These are phyloP conservation scores for Melampsora americana DNA, from an alignment of 1,284 basidiomycete genomes.

Conservation along the genomic window DNA sequence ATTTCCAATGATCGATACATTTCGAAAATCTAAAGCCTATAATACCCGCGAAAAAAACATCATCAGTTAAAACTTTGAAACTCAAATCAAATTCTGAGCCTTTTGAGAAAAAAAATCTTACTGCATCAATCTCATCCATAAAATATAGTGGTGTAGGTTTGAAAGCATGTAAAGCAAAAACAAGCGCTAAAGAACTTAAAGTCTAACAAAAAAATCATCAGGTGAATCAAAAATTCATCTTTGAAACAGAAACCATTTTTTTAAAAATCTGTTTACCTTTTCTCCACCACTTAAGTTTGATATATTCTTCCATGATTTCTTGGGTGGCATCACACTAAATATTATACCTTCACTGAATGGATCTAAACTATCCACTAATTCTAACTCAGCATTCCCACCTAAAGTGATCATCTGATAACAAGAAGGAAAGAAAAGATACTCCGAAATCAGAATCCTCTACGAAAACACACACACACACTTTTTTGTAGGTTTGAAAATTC, in stretches of 20 bases:
- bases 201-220: conserved; percentile 62
- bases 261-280: conserved; percentile 61
- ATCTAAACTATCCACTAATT: conserved; percentile 95
- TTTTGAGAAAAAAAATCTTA: conserved; percentile 10
- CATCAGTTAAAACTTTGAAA: background rate
- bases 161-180: conserved; percentile 91
- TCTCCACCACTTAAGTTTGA: conserved; percentile 96
- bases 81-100: conserved; percentile 44
- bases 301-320: conserved; percentile 95
- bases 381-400: conserved; percentile 95
- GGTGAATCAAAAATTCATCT: conserved; percentile 39
- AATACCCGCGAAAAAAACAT: conserved; percentile 34
- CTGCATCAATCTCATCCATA: conserved; percentile 98
- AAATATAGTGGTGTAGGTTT: conserved; percentile 97
- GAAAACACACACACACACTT: too few species aligned
- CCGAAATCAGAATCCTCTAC: conserved; percentile 13
- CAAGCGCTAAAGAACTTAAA: conserved; percentile 87
- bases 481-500: too few species aligned
- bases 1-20: conserved; percentile 97
- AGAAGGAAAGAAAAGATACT: background rate
- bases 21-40: conserved; percentile 83
- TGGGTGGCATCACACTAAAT: conserved; percentile 98
- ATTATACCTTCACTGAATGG: conserved; percentile 98
- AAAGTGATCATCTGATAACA: conserved; percentile 93
- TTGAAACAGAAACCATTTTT: background rate